phyloP scores from a whole-genome alignment of 139 green algal genomes.

The Chlamydomonas applanata region DNA sequence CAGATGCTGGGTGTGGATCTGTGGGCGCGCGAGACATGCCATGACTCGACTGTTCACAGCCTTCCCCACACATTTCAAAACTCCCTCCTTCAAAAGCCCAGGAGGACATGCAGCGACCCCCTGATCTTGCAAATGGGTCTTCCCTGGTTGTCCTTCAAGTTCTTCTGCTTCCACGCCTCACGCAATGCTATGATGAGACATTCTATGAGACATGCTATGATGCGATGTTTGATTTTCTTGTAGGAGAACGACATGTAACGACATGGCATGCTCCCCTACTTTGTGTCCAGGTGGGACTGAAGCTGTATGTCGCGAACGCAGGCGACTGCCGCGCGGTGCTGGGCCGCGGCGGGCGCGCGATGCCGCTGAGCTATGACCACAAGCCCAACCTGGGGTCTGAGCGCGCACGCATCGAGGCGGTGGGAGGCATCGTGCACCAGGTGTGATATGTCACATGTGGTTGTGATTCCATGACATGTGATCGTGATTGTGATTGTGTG shows the following conservation, averaged over 20 bases:
- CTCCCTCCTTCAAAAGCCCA: neutral
- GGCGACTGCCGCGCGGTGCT: constrained; percentile 66
- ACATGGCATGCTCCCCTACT: neutral
- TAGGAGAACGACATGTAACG: too few relatives aligned
- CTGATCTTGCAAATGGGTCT: neutral
- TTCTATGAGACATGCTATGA: too few relatives aligned
- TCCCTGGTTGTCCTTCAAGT: neutral
- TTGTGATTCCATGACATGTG: constrained; percentile 21
- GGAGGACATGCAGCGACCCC: neutral
- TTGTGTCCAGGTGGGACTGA: constrained; percentile 14
- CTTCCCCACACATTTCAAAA: neutral
- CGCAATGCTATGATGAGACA: too few relatives aligned
- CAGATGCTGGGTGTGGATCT: too few relatives aligned
- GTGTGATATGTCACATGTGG: constrained; percentile 48
- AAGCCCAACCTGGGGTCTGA: constrained; percentile 63
- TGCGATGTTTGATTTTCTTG: too few relatives aligned
- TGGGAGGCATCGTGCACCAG: constrained; percentile 46
- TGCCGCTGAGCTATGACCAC: constrained; percentile 65
- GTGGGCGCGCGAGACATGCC: neutral
- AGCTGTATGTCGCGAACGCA: constrained; percentile 37
- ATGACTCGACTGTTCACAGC: neutral
- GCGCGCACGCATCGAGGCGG: constrained; percentile 46
- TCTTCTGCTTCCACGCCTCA: neutral
- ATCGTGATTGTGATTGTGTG: too few relatives aligned
- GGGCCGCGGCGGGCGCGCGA: constrained; percentile 32